Evolutionary conservation across 2,329 filamentous ascomycete genomes (phyloP), one percentile per base, ranked within the genome.

Genomic region (Penicillium sp.): DNA sequence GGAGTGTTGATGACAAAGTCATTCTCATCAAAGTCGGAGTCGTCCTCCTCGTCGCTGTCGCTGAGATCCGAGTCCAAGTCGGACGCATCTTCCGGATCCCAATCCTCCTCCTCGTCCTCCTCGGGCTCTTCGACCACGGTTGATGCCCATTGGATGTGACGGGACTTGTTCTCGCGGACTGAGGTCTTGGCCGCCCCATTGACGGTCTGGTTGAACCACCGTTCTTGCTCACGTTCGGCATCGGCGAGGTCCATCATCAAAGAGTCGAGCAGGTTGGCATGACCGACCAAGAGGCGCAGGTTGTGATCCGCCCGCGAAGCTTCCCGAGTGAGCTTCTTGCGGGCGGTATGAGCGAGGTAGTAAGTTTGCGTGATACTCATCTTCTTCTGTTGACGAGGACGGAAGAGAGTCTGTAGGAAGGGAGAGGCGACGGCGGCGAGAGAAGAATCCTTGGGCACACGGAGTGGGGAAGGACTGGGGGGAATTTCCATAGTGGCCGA

Each of bases 291-390:
- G 39, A 94, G 83, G 67, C 91, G 85, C 55, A 98, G 87, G 77
- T 97, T 84, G 80, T 97, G 93, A 69, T 97, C 91, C 63, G 88
- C 78, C 65, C 86, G 85, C 72, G 84, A 83, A 76, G 93, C 93
- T 76, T 97, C 91, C 56, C 80, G 82, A 58, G 90, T 90, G 66
- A 98, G 90, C 89, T 98, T 98, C 63, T 85, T 86, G 71, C 93
- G 84, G 68, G 93, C 93, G 73, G 90, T 91, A 79, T 95, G 90
- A 69, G 93, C 93, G 64, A 97, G 86, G 77, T 89, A 95, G 85
- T 97, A 98, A 53, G 91, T 97, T 75, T 96, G 90, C 27, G 91
- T 94, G 76, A 97, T 86, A 70, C 87, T 94, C 93, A 97, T 97
- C 75, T 86, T 90, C 73, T 90, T 87, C 76, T 86, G 79, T 69